Conservation (phyloP, 2,329 filamentous ascomycete genomes). For the Cladobotryum mycophilum region DNA sequence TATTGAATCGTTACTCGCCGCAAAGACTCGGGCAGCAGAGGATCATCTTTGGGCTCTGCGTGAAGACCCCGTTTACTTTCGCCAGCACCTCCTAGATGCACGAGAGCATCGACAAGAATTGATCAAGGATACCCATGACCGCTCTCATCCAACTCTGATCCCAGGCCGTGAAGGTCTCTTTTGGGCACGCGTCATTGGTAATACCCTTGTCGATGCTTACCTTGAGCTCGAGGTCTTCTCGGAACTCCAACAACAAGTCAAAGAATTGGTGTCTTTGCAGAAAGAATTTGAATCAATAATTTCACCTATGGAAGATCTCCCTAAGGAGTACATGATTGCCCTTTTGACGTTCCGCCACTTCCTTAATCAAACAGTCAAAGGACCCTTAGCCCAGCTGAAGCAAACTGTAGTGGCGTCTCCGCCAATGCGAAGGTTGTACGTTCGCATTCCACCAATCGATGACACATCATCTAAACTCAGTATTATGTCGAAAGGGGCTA, state of each 20-base stretch:
- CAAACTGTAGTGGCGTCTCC: constrained; percentile 32
- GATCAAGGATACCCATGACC: constrained; percentile 33
- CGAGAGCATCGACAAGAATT: constrained; percentile 42
- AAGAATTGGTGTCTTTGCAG: constrained; percentile 23
- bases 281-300: constrained; percentile 27
- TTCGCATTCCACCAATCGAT: constrained; percentile 7
- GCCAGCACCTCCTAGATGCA: constrained; percentile 33
- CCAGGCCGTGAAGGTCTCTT: constrained; percentile 19
- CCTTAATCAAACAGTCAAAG: constrained; percentile 27
- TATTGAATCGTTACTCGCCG: constrained; percentile 38
- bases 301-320: constrained; percentile 24
- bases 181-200: constrained; percentile 34
- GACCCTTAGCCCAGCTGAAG: constrained; percentile 21
- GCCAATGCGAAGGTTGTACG: constrained; percentile 30
- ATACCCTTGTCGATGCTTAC: constrained; percentile 27
- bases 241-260: constrained; percentile 28
- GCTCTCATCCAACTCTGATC: constrained; percentile 20
- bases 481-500: constrained; percentile 1
- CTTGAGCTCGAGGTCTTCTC: constrained; percentile 32
- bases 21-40: constrained; percentile 35
- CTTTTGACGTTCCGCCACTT: constrained; percentile 35
- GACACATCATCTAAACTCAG: no score
- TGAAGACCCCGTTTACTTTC: constrained; percentile 55
- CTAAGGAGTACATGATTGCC: constrained; percentile 26
- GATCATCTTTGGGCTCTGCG: constrained; percentile 51